These are phyloP conservation scores for Deinandra increscens DNA, from an alignment of 129 eudicot species.

Conservation along the genomic window DNA sequence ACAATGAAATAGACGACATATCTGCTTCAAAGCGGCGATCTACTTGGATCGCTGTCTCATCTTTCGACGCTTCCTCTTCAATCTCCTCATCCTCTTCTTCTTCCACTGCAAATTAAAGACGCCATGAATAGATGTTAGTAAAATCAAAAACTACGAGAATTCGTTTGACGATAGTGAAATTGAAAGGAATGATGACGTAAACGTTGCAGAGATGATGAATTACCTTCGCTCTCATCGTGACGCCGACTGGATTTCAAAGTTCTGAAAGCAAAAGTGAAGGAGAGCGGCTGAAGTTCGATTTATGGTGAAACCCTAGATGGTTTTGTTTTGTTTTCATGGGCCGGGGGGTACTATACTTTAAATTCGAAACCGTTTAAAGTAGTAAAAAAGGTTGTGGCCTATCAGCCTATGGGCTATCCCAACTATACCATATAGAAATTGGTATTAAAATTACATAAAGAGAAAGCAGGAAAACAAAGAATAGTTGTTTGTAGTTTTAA, in stretches of 20 bases:
- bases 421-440: too few relatives aligned
- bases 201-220: neutral
- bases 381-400: too few relatives aligned
- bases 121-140: neutral
- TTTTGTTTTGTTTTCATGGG: neutral
- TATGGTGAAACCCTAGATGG: slow-evolving; percentile 4
- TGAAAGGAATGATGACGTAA: neutral
- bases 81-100: slow-evolving; percentile 25
- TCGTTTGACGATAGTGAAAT: neutral
- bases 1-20: neutral
- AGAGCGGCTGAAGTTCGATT: neutral
- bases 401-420: too few relatives aligned
- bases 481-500: too few relatives aligned
- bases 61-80: slow-evolving; percentile 71
- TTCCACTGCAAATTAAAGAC: neutral
- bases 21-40: too few relatives aligned
- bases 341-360: too few relatives aligned
- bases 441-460: too few relatives aligned
- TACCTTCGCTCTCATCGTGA: neutral
- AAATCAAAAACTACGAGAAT: neutral
- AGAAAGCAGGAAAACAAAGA: too few relatives aligned
- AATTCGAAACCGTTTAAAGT: too few relatives aligned
- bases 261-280: neutral
- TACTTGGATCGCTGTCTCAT: slow-evolving; percentile 65
- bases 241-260: neutral